These are phyloP conservation scores for Firmiana major DNA, from an alignment of 345 rosid genomes.

Conservation along the genomic window DNA sequence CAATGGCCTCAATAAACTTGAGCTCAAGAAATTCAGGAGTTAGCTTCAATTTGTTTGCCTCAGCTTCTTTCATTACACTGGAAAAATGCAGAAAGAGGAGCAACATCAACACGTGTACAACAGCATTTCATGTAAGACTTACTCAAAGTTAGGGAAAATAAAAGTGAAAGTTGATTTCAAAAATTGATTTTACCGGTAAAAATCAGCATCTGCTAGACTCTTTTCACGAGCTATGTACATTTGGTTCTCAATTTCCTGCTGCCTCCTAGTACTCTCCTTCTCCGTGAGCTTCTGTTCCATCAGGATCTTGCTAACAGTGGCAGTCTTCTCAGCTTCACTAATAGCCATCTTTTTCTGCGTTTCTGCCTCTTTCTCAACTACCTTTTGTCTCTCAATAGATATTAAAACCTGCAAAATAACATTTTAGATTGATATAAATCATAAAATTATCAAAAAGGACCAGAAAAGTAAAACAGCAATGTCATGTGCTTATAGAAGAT, in stretches of 20 bases:
- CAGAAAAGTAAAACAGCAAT: background rate
- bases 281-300: constrained; percentile 89
- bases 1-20: constrained; percentile 80
- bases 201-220: constrained; percentile 83
- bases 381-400: constrained; percentile 76
- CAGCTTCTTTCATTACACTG: constrained; percentile 77
- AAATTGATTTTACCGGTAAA: constrained; percentile 53
- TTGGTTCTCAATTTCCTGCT: constrained; percentile 79
- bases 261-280: constrained; percentile 71
- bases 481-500: background rate
- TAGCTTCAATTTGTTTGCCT: constrained; percentile 88
- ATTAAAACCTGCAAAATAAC: constrained; percentile 60
- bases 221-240: constrained; percentile 76
- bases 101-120: background rate
- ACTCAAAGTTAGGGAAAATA: background rate
- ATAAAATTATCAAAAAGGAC: background rate
- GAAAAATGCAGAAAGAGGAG: constrained; percentile 14
- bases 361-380: constrained; percentile 90
- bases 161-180: background rate
- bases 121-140: background rate
- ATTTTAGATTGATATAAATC: background rate
- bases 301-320: constrained; percentile 74
- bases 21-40: constrained; percentile 89
- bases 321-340: constrained; percentile 88
- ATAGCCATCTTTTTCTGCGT: constrained; percentile 80